Base-by-base conservation (phyloP, 192 early-diverging fungal genomes). In the Coemansia sp. region DNA sequence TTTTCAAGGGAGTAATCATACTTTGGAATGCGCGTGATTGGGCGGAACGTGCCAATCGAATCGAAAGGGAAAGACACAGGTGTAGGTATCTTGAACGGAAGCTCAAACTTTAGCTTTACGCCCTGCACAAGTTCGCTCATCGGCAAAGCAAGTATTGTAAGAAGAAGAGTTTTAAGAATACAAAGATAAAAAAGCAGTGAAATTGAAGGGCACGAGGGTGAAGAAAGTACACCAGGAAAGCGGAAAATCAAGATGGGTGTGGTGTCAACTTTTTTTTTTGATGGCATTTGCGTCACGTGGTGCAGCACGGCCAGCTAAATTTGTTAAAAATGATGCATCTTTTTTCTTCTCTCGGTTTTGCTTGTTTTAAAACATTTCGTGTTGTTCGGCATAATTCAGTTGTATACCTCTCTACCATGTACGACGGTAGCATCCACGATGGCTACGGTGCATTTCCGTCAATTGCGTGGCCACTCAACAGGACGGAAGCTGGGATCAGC, bases 1-100 rank as follows among this genome's bases (percentile, higher is more conserved):
- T 76, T 78, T 61, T 85, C 84, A 9, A 85, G 73, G 24, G 84
- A 66, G 49, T 81, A 85, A 61, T 85, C 84, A 48, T 85, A 85
- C 64, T 81, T 85, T 59, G 84, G 84, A 58, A 84, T 84, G 36
- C 67, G 71, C 12, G 67, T 74, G 43, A 77, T 76, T 38, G 83
- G 75, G 23, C 68, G 61, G 44, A 77, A 80, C 64, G 74, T 77
- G 36, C 78, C 78, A 62, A 84, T 84, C 36, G 69, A 68, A 69
- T 84, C 83, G 60, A 84, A 84, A 24, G 83, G 83, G 55, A 84
- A 77, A 21, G 83, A 73, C 45, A 84, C 83, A 3, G 83, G 77
- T 15, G 64, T 56, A 15, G 83, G 83, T 15, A 84, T 72, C 64
- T 67, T 63, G 41, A 79, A 77, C 55, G 67, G 71, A n/a, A 84